Evolutionary conservation across 768 basidiomycete species (phyloP), one percentile per base, ranked within the genome.

Genomic region (Fibroporia radiculosa): DNA sequence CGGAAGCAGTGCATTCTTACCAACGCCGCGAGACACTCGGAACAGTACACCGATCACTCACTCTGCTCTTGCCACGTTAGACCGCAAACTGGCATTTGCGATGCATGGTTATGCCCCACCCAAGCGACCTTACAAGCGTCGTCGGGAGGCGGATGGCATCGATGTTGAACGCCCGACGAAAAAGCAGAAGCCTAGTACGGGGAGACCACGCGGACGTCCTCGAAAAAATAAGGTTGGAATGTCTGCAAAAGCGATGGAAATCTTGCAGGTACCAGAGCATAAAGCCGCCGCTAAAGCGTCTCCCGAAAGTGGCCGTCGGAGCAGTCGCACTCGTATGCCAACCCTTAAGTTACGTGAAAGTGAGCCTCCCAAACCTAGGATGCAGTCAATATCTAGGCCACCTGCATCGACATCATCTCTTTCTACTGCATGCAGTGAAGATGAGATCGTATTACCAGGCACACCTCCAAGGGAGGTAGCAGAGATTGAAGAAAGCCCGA

Each of bases 71-170:
- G 60, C 73, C 11, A 64, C 71, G 1, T 57, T 80, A 24, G 80
- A 82, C 48, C 68, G 73, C 42, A 84, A 82, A 57, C 65, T 77
- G 27, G 65, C 71, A 11, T 62, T 70, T 22, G 68, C 68, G 4
- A 66, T 63, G 14, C 50, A 55, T 14, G 52, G 44, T 12, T 55
- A 52, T n/a, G 46, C 52, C 4, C 33, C 35, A 3, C 29, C 47
- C 4, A 38, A 52, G 16, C 26, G 41, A 29, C 50, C 40, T 25
- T 45, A 48, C 45, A 51, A 56, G 24, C 51, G 55, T 25, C 45
- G 48, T 27, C 44, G 44, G 44, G 49, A 55, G 11, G 31, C 32
- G 14, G 48, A 48, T 14, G 47, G 28, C 18, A 45, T 43, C 25
- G 66, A 63, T 22, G 32, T 16, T 24, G 66, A 68, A 36, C 69